Evolutionary conservation across 1,139 yeast genomes (phyloP), one percentile per base, ranked within the genome.

Genomic region (Saccharomycopsis phalli): DNA sequence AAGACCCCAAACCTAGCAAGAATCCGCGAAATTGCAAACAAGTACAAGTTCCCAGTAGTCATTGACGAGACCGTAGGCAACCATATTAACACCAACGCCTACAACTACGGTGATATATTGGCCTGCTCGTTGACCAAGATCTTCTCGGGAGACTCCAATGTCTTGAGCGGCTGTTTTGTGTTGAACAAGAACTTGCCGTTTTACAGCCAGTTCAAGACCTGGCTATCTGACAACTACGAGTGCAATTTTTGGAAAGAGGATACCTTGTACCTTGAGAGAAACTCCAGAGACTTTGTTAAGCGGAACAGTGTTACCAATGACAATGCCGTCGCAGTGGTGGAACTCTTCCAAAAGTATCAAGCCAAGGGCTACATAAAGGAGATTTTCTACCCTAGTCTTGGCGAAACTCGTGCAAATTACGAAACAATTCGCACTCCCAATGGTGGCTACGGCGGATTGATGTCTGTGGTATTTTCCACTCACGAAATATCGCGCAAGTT

Each of bases 1-100:
- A 81, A 77, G 53, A 79, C 95, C 28, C 95, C 96, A 1, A 75
- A 91, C 56, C 65, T 91, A 53, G 58, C 58, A 38, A 70, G 75
- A 50, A 71, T 87, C 42, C 71, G 79, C 44, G 55, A 66, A 44
- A 67, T 91, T 47, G 79, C 94, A 4, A 76, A 76, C 48, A 66
- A 77, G 52, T 82, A 69, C 59, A 68, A 71, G 2, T 91, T 91
- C 59, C 78, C 78, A 6, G 75, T 91, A 31, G 84, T 84, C 13
- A 79, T 91, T 31, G 98, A 91, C 59, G 97, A 91, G 55, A 91
- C 97, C 0, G 82, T 87, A 21, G 97, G 96, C 17, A 91, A 91
- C 53, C 80, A 86, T 54, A 69, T 82, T 47, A 91, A 91, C 58
- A 73, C 86, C 40, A 84, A 84, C 52, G 86, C 83, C 2, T 66